Evolutionary conservation across 148 eudicot genomes (phyloP), one percentile per base, ranked within the genome.

Genomic region (Nepenthes mirabilis): DNA sequence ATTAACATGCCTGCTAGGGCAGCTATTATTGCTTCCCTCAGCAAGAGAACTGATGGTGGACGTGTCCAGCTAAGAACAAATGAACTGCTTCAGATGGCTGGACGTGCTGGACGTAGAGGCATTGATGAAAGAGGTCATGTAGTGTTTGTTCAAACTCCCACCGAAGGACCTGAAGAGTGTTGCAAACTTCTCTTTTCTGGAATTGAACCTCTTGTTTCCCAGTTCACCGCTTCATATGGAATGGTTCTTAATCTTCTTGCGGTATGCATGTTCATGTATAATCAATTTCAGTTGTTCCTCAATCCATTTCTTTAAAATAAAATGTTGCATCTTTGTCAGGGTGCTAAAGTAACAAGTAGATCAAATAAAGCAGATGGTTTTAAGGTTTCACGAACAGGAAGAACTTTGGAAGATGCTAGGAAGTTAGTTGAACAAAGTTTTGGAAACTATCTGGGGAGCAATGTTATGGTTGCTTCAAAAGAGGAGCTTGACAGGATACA

Each of bases 1-100:
- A 93, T 93, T 55, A 88, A 93, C 75, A 93, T 93, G 99, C 99
- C 99, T 65, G 99, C 99, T 34, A 82, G 99, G 72, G 89, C 99
- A 59, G 82, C 99, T 65, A 95, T 93, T 57, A 78, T 93, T 69
- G 84, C 99, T 58, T 79, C 99, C 66, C 91, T 93, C 60, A 93
- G 89, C 87, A 93, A 88, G 79, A 82, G 95, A 70, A 68, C 72
- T 70, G 95, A 86, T 69, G 81, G 85, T 82, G 99, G 96, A n/a
- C 84, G 99, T 43, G 65, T 73, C 49, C 86, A 72, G 37, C 61
- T 93, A 57, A 88, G 74, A 58, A 71, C 99, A 52, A 86, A 84
- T 76, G 99, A 93, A 51, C 75, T 93, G 65, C 85, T 93, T 54
- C 99, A 93, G 78, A 93, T 93, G 99, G 99, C 99, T 48, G 99